Base-by-base conservation (phyloP, 768 basidiomycete genomes). In the Tulasnella sp. region DNA sequence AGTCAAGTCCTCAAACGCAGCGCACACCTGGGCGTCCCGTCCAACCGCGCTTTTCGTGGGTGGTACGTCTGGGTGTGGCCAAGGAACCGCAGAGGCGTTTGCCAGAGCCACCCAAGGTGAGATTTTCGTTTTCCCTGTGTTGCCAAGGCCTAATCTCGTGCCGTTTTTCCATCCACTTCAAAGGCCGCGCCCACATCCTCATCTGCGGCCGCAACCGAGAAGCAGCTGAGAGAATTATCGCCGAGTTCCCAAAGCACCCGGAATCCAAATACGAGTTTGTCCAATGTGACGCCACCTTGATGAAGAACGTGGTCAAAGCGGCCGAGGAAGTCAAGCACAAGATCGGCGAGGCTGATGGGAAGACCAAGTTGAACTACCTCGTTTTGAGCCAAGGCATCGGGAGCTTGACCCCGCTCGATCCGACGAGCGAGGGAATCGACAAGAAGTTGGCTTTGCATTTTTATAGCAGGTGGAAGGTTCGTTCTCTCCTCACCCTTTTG, bases 211-310 rank as follows among this genome's bases (percentile, higher is more conserved):
- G 79, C 29, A 80, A 78, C 76, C 49, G 79, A 52, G 72, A 40
- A 19, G 76, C 75, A 54, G 80, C 80, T 4, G 77, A 80, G 14
- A 31, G 68, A n/a, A 78, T 80, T 40, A 76, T 80, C 58, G 67
- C 79, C 3, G 11, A 76, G 7, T 49, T 80, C 34, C 79, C 77
- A 14, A 69, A 78, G 45, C 72, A 77, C 19, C 38, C 34, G 1
- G 40, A 25, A 36, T 78, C 77, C 67, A 79, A 77, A 25, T 84
- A 82, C 79, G 82, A 82, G 77, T 82, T 82, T 49, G 78, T 82
- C 1, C 22, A 76, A 68, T 82, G 81, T 78, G 81, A 82, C 69
- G 81, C 77, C 34, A 71, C 79, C 19, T 69, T 79, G 36, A 80
- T 82, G 80, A 74, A 70, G 68, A 79, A 79, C 77, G 76, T 70